Evolutionary conservation across 495 filamentous ascomycete genomes (phyloP).

Genomic region (Penicillium parvum): DNA sequence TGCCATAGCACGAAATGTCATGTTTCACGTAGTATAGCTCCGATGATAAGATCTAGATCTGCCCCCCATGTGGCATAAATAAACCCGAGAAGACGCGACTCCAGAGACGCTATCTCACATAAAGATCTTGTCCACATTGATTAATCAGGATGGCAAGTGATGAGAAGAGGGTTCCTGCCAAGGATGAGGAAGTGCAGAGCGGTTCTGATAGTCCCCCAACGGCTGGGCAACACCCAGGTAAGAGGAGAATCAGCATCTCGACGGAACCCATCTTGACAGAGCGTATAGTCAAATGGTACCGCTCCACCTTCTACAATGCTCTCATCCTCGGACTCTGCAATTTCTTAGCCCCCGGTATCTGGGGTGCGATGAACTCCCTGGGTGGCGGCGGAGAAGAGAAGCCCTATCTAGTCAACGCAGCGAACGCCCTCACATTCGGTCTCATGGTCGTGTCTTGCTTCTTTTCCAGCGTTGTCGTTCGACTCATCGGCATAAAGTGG

Average conservation of each 20-base stretch:
- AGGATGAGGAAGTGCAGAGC: constrained; percentile 19
- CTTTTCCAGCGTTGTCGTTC: constrained; percentile 50
- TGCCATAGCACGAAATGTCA: constrained; percentile 14
- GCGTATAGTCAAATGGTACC: constrained; percentile 56
- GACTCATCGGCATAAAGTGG: constrained; percentile 59
- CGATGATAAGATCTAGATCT: constrained; percentile 5
- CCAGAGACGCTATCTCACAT: background rate
- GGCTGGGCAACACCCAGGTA: constrained; percentile 22
- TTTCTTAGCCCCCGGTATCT: constrained; percentile 61
- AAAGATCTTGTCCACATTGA: background rate
- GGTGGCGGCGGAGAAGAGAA: constrained; percentile 59
- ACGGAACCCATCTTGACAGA: background rate
- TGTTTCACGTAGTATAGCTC: constrained; percentile 1
- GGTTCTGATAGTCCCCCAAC: constrained; percentile 2
- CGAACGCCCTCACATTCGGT: constrained; percentile 64
- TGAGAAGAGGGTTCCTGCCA: constrained; percentile 19
- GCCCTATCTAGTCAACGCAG: constrained; percentile 65
- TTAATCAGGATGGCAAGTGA: constrained; percentile 8
- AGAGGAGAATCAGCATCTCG: background rate
- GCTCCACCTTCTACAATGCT: constrained; percentile 60
- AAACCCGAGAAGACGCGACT: constrained; percentile 2
- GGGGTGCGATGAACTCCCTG: constrained; percentile 66
- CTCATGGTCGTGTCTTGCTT: constrained; percentile 61
- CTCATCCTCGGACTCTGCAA: constrained; percentile 60
- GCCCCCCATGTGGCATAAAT: background rate